A percentile compares a stretch with the other conserved stretches of the same genome.
phyloP scores from a whole-genome alignment of 208 protist species.

The Trypanosoma theileri region DNA sequence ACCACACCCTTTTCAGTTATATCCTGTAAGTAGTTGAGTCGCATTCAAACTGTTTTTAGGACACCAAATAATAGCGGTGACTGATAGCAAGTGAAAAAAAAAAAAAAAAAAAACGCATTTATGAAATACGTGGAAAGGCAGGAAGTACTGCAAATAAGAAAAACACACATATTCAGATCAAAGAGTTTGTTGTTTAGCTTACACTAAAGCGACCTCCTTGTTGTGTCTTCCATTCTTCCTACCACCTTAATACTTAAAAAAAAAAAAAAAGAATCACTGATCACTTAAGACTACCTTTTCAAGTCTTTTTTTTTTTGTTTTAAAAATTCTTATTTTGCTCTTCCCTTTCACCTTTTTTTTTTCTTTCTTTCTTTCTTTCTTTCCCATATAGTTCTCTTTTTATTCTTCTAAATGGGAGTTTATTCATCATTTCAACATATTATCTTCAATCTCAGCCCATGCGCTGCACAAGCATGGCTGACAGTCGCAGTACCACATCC shows the following conservation, averaged over 20 bases:
- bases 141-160: constrained; percentile 13
- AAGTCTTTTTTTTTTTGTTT: not conserved
- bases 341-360: not conserved
- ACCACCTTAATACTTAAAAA: no score
- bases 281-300: not conserved
- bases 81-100: constrained; percentile 12
- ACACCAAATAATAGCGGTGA: no score
- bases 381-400: not conserved
- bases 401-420: not conserved
- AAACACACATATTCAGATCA: constrained; percentile 16
- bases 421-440: not conserved
- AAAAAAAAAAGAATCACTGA: no score
- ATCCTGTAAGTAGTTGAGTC: no score
- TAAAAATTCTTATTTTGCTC: not conserved
- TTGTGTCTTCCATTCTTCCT: no score
- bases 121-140: constrained; percentile 14
- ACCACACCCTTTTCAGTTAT: no score
- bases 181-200: no score
- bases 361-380: not conserved
- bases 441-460: constrained; percentile 20
- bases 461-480: constrained; percentile 41
- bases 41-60: no score
- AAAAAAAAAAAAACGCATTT: not conserved
- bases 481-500: constrained; percentile 61
- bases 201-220: no score